A percentile compares a stretch with the other conserved stretches of the same genome.
Conservation (phyloP, 1,139 yeast species). For the Chernovozyma aurita region DNA sequence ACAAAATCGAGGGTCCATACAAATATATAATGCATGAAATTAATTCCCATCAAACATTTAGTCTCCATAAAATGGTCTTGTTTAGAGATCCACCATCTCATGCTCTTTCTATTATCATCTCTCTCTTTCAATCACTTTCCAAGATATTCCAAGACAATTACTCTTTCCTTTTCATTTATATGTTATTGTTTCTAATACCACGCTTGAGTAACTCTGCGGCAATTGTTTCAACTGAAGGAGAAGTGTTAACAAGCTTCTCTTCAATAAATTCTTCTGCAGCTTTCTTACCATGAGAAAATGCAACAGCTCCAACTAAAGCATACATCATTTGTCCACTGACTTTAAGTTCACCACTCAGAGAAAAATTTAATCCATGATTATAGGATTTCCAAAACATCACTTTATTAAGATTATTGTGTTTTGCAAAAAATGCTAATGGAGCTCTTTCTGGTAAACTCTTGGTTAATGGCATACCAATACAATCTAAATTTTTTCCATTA, state of each 20-base stretch:
- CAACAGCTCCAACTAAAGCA: slow-evolving; percentile 79
- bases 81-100: too few relatives aligned
- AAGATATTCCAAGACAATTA: too few relatives aligned
- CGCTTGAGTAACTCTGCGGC: slow-evolving; percentile 15
- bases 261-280: slow-evolving; percentile 54
- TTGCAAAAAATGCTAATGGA: slow-evolving; percentile 51
- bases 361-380: slow-evolving; percentile 50
- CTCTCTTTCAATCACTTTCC: background rate
- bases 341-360: slow-evolving; percentile 47
- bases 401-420: slow-evolving; percentile 41
- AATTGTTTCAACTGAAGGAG: slow-evolving; percentile 8
- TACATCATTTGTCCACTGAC: slow-evolving; percentile 67
- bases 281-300: slow-evolving; percentile 60
- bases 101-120: too few relatives aligned
- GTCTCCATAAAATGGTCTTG: too few relatives aligned
- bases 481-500: slow-evolving; percentile 58
- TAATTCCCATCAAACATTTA: too few relatives aligned
- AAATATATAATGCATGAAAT: too few relatives aligned
- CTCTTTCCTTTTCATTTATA: too few relatives aligned
- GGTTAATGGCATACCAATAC: slow-evolving; percentile 54
- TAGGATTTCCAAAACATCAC: slow-evolving; percentile 72
- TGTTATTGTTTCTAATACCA: slow-evolving; percentile 3
- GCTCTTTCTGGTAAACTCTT: slow-evolving; percentile 48
- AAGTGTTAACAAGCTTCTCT: slow-evolving; percentile 35
- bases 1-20: too few relatives aligned